These are phyloP conservation scores for Ustilago loliicola DNA, from an alignment of 1,284 basidiomycete genomes.

Conservation along the genomic window DNA sequence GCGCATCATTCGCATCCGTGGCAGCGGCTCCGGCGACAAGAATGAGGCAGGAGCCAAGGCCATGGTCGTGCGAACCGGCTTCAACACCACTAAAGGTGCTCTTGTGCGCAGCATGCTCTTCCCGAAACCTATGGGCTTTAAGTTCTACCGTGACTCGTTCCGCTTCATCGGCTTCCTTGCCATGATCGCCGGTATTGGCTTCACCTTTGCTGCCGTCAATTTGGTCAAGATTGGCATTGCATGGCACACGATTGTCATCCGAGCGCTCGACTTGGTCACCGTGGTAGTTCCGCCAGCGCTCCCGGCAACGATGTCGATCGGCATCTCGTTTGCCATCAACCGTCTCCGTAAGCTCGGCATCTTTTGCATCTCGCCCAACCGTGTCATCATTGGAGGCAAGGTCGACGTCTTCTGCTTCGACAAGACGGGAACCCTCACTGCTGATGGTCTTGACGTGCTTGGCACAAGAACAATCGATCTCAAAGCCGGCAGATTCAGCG, in stretches of 20 bases:
- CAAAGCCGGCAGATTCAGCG: conserved; percentile 81
- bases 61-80: conserved; percentile 91
- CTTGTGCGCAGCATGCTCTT: conserved; percentile 97
- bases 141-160: conserved; percentile 97
- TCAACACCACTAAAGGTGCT: conserved; percentile 97
- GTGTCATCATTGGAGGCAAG: conserved; percentile 96
- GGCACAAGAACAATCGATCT: conserved; percentile 68
- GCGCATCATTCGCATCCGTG: conserved; percentile 87
- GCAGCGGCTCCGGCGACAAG: conserved; percentile 69
- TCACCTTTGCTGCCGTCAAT: conserved; percentile 79
- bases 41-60: conserved; percentile 77
- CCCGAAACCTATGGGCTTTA: conserved; percentile 92
- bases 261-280: conserved; percentile 96
- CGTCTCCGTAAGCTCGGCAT: conserved; percentile 89
- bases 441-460: conserved; percentile 96
- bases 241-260: conserved; percentile 90
- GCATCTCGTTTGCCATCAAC: conserved; percentile 93
- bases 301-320: conserved; percentile 96
- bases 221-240: conserved; percentile 86
- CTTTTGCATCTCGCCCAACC: conserved; percentile 96
- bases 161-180: conserved; percentile 94
- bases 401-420: conserved; percentile 99
- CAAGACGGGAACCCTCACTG: conserved; percentile 98
- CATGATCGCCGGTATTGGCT: conserved; percentile 85
- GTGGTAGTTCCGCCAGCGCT: conserved; percentile 97